phyloP scores from a whole-genome alignment of 2,329 filamentous ascomycete species.

The Trichoderma sp. region DNA sequence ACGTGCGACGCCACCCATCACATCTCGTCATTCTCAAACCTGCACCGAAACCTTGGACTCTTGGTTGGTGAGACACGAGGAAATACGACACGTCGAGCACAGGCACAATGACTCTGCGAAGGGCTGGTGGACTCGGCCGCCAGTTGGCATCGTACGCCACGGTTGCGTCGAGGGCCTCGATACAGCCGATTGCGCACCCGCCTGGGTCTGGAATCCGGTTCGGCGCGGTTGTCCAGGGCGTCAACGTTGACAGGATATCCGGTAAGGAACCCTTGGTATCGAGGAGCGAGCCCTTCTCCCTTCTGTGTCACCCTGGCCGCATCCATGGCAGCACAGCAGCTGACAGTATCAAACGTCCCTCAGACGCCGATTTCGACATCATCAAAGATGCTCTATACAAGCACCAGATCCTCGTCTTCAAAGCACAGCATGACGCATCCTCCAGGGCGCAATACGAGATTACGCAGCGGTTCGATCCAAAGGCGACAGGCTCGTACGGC shows the following conservation, averaged over 20 bases:
- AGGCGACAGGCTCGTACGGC: constrained; percentile 65
- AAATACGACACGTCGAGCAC: not conserved
- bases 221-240: constrained; percentile 60
- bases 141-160: constrained; percentile 27
- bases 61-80: not conserved
- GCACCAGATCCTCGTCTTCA: constrained; percentile 71
- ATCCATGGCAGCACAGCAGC: not conserved
- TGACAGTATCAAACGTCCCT: not conserved
- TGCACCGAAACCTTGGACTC: not conserved
- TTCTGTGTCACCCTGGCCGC: not conserved
- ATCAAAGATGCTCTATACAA: constrained; percentile 68
- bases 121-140: constrained; percentile 2
- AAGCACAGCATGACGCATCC: constrained; percentile 63
- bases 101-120: constrained; percentile 10
- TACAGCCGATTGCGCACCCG: constrained; percentile 24
- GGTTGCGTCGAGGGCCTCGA: constrained; percentile 18
- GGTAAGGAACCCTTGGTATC: constrained; percentile 47
- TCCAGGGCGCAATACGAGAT: constrained; percentile 74
- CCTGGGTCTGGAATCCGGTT: constrained; percentile 54
- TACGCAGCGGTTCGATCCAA: constrained; percentile 72
- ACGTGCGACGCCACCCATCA: not conserved
- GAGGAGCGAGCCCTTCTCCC: constrained; percentile 30
- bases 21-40: not conserved
- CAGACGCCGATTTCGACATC: constrained; percentile 64
- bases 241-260: constrained; percentile 63